Evolutionary conservation across 192 early-diverging fungal species (phyloP).

Genomic region (Linderina pennispora): DNA sequence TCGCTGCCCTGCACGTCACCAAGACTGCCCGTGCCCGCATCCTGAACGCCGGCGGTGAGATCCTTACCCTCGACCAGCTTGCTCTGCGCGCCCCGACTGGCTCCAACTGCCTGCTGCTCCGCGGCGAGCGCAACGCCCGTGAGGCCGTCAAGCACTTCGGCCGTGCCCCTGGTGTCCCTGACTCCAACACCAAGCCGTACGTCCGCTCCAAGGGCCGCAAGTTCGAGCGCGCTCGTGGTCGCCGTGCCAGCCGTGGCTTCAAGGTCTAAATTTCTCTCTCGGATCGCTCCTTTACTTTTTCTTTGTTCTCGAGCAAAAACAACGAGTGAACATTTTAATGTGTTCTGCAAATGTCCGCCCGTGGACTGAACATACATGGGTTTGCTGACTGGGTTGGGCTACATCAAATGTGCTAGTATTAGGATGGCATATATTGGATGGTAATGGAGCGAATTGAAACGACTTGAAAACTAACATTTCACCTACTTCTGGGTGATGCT

Average conservation of each 20-base stretch:
- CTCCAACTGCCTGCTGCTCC: conserved; percentile 90
- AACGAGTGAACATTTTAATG: no score
- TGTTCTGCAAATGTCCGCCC: no score
- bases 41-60: conserved; percentile 97
- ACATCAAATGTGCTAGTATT: no score
- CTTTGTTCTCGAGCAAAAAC: background rate
- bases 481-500: conserved; percentile 20
- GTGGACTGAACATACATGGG: no score
- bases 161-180: conserved; percentile 62
- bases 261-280: conserved; percentile 60
- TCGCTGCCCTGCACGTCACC: conserved; percentile 95
- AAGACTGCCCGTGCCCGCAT: conserved; percentile 95
- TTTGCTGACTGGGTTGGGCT: no score
- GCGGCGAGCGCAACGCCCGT: conserved; percentile 89
- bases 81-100: conserved; percentile 97
- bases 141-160: conserved; percentile 99
- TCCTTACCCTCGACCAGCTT: conserved; percentile 98
- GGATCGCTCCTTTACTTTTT: background rate
- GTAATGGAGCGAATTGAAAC: no score
- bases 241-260: conserved; percentile 97
- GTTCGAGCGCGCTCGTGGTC: conserved; percentile 99
- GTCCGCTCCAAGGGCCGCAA: conserved; percentile 99
- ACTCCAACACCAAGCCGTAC: conserved; percentile 76
- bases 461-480: no score
- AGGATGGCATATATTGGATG: no score